Conservation (phyloP, 179 eudicot genomes). For the Drosera spatulata region DNA sequence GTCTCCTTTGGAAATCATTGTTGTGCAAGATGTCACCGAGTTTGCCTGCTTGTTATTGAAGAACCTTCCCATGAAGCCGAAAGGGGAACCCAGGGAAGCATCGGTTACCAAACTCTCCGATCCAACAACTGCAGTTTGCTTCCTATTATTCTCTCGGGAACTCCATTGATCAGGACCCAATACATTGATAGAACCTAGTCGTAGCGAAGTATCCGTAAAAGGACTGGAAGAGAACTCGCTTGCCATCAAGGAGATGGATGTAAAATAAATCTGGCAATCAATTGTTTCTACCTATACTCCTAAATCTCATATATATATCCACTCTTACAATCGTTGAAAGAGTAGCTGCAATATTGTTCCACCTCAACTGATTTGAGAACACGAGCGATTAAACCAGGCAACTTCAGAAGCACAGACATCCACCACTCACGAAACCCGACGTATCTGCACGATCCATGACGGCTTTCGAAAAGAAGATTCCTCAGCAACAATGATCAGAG, state of each 20-base stretch:
- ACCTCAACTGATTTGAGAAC: constrained; percentile 13
- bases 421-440: constrained; percentile 79
- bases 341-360: constrained; percentile 10
- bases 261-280: constrained; percentile 11
- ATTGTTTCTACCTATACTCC: constrained; percentile 21
- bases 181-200: constrained; percentile 11
- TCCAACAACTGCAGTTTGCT: constrained; percentile 10
- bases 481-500: too few species aligned
- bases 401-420: constrained; percentile 8
- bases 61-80: constrained; percentile 24
- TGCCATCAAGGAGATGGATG: constrained; percentile 12
- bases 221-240: constrained; percentile 7
- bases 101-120: constrained; percentile 17
- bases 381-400: not conserved
- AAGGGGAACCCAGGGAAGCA: constrained; percentile 27
- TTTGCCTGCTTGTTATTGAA: constrained; percentile 1
- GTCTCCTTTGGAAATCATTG: constrained; percentile 21
- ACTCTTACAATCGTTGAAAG: constrained; percentile 5
- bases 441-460: constrained; percentile 68
- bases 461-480: not conserved
- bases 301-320: not conserved
- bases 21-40: constrained; percentile 11
- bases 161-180: constrained; percentile 11
- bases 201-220: constrained; percentile 11
- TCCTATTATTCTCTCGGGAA: constrained; percentile 26